Percentiles rank a stretch among this genome's conserved stretches.
These are phyloP conservation scores for Phylloporus rhodoxanthus DNA, from an alignment of 768 basidiomycete species.

Conservation along the genomic window DNA sequence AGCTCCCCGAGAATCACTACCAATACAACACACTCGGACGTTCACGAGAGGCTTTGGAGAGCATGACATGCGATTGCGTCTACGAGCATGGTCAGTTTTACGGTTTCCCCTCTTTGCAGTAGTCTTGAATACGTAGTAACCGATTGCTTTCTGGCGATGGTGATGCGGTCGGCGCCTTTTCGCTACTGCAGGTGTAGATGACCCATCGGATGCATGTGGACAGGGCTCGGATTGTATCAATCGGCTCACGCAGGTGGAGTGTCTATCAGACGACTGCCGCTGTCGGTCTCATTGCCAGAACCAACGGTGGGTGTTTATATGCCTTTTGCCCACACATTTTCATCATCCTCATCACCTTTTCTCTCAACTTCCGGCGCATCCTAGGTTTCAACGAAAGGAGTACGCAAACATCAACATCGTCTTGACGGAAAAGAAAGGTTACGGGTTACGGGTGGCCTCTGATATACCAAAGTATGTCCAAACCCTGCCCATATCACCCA, in stretches of 20 bases:
- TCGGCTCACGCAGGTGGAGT: constrained; percentile 94
- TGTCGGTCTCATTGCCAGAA: constrained; percentile 82
- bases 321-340: background rate
- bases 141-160: constrained; percentile 11
- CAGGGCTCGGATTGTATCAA: constrained; percentile 93
- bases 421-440: constrained; percentile 92
- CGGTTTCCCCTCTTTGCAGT: constrained; percentile 13
- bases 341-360: constrained; percentile 1
- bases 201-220: constrained; percentile 70
- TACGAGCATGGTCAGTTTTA: constrained; percentile 71
- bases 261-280: constrained; percentile 83
- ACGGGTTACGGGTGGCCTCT: constrained; percentile 73
- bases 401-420: constrained; percentile 89
- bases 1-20: constrained; percentile 76
- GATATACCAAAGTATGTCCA: constrained; percentile 58
- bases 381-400: constrained; percentile 80
- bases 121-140: constrained; percentile 30
- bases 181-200: constrained; percentile 48
- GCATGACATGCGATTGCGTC: constrained; percentile 91
- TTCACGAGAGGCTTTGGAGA: constrained; percentile 83
- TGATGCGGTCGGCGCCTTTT: constrained; percentile 17
- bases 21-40: constrained; percentile 84
- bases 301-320: constrained; percentile 63
- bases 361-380: background rate
- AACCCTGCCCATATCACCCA: background rate